Evolutionary conservation across 768 basidiomycete genomes (phyloP), one percentile per base, ranked within the genome.

Genomic region (Rhizopogon rudus): DNA sequence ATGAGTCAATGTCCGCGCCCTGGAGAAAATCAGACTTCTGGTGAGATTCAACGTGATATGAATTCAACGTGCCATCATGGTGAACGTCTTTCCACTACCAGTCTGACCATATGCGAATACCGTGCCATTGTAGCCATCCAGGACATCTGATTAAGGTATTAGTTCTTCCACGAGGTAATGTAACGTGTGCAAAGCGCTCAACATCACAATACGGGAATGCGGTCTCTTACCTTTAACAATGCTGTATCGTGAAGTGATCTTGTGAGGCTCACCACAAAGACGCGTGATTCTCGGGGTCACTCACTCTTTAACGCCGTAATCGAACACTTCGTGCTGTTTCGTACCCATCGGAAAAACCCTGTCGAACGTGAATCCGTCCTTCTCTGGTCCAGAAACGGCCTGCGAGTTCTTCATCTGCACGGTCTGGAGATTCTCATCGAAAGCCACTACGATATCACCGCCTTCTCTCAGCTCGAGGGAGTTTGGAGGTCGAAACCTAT

Each of bases 91-190:
- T 55, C 96, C 96, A 60, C 91, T 93, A 61, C 90, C 91, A 2
- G 96, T 98, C 71, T 98, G 96, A 39, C 96, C 96, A 72, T 99
- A 99, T 50, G 97, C 97, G 60, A 99, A 83, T 53, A 98, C 89
- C 10, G 94, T 98, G 49, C 97, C 97, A 64, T 99, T 99, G 76
- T 99, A 99, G 25, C 97, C 97, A 73, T 93, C 90, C 68, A 99
- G 84, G 46, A 99, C 97, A 80, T 99, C 97, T 98, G 58, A 45
- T 45, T 44, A 57, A 44, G 37, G 25, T 14, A 56, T 72, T 53
- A 67, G 65, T 20, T 8, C 25, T 33, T 49, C 20, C 33, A 2
- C 14, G 20, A 49, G 20, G 20, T 35, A 3, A 37, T 39, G 6
- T 25, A 16, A 4, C 14, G 51, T 13, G 48, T 33, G 57, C 51